These are phyloP conservation scores for Paraphoma chrysanthemicola DNA, from an alignment of 2,329 filamentous ascomycete species.

Conservation along the genomic window DNA sequence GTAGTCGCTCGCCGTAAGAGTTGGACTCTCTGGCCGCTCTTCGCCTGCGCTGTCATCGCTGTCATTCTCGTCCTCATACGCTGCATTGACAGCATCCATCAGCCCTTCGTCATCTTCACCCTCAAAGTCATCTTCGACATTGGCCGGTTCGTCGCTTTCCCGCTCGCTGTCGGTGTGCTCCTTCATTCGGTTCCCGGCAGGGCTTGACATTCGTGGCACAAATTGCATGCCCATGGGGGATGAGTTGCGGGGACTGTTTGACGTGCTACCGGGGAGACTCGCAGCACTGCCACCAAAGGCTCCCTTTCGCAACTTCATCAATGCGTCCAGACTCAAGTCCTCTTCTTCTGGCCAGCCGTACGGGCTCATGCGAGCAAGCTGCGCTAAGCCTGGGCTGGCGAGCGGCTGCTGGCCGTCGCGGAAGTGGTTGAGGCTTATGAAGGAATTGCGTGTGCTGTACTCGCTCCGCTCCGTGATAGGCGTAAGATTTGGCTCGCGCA, in stretches of 20 bases:
- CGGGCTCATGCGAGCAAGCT: slow-evolving; percentile 68
- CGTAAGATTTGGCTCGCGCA: slow-evolving; percentile 88
- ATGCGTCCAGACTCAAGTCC: slow-evolving; percentile 75
- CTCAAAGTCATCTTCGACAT: slow-evolving; percentile 21
- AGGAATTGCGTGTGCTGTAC: slow-evolving; percentile 92
- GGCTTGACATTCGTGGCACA: slow-evolving; percentile 34
- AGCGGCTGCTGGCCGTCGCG: slow-evolving; percentile 59
- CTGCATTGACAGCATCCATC: slow-evolving; percentile 37
- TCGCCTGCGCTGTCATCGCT: slow-evolving; percentile 19
- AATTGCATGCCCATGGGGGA: slow-evolving; percentile 48
- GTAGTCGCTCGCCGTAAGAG: slow-evolving; percentile 40
- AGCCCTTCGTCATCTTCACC: slow-evolving; percentile 29
- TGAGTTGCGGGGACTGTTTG: slow-evolving; percentile 45
- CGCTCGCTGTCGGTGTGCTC: slow-evolving; percentile 30
- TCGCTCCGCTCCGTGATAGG: slow-evolving; percentile 96
- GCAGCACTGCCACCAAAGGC: slow-evolving; percentile 84
- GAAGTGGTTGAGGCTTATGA: slow-evolving; percentile 73
- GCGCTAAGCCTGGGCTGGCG: slow-evolving; percentile 76
- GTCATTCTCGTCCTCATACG: slow-evolving; percentile 27
- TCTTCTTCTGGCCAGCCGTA: slow-evolving; percentile 64
- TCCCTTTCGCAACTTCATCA: slow-evolving; percentile 74
- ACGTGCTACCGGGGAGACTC: slow-evolving; percentile 65
- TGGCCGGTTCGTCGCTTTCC: slow-evolving; percentile 35
- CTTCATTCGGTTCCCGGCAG: slow-evolving; percentile 37
- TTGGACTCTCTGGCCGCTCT: slow-evolving; percentile 38